Conservation (phyloP, 805 yeast species). For the Saturnispora besseyi region DNA sequence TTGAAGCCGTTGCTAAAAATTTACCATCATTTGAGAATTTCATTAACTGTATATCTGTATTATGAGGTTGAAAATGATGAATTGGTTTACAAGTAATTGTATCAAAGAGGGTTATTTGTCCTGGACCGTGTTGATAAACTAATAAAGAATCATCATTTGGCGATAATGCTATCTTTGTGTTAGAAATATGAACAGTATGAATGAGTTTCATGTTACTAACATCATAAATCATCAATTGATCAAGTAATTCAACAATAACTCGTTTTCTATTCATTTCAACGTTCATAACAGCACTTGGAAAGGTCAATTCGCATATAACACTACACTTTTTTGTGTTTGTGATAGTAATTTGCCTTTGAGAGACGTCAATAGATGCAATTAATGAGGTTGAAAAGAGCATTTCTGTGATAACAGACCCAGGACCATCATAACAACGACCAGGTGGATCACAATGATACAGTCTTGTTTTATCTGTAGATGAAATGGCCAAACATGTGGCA, state of each 20-base stretch:
- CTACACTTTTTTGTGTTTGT: conserved; percentile 73
- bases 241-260: conserved; percentile 64
- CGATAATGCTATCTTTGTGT: conserved; percentile 31
- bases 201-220: conserved; percentile 80
- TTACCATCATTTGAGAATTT: conserved; percentile 68
- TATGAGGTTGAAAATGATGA: conserved; percentile 81
- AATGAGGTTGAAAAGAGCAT: conserved; percentile 88
- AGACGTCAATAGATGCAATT: conserved; percentile 60
- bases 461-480: conserved; percentile 52
- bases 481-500: conserved; percentile 69
- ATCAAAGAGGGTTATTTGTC: conserved; percentile 75
- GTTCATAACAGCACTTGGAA: conserved; percentile 64
- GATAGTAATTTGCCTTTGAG: conserved; percentile 76
- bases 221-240: conserved; percentile 83
- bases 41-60: conserved; percentile 59
- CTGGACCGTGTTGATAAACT: conserved; percentile 50
- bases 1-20: conserved; percentile 80
- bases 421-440: conserved; percentile 52
- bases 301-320: conserved; percentile 78
- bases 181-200: conserved; percentile 47
- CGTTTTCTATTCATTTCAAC: conserved; percentile 77
- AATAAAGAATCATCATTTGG: conserved; percentile 41
- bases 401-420: conserved; percentile 55
- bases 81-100: conserved; percentile 64
- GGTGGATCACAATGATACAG: conserved; percentile 87